Base-by-base conservation (phyloP, 768 basidiomycete genomes). In the Coprinellus micaceus region DNA sequence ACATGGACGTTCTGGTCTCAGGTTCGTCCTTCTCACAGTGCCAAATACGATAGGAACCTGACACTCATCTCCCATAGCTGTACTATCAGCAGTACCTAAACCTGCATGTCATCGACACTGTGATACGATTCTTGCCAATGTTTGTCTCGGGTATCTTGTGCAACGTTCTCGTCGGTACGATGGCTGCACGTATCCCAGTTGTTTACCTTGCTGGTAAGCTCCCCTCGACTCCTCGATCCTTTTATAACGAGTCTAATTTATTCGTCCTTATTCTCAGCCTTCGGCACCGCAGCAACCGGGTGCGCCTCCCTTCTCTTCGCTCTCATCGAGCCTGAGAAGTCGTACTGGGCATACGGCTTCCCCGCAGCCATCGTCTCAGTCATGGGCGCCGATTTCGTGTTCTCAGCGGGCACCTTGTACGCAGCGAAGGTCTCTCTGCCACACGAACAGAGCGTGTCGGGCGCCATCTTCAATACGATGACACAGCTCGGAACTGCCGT, bases 311-410 rank as follows among this genome's bases (percentile, higher is more conserved):
- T 91, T 9, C 70, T 91, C 3, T 88, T 91, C 62, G 89, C 89
- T 1, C 60, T 88, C 2, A 87, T 91, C 59, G 60, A 80, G 24
- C 79, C 86, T 0, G 58, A 67, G 0, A 73, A 72, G 6, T 69
- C 83, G 1, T 92, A 85, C 61, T 92, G 90, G 91, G 86, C 85
- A 1, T 87, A 77, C 56, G 84, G 82, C 4, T 92, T 92, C 68
- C 87, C 89, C 0, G 80, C 85, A 1, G 79, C 87, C 0, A 69
- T 82, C 39, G 56, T 87, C 44, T 70, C 80, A 21, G 89, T 91
- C 13, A 77, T 89, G 46, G 91, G 91, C 19, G 88, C 83, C 1
- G 91, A 92, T 63, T 89, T 92, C 59, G 82, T 88, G 2, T 91
- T 83, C 63, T 73, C 90, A 0, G 71, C 83, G 0, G 91, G 90